Conservation (phyloP, 1,284 basidiomycete genomes). For the Trichosporon sp. region DNA sequence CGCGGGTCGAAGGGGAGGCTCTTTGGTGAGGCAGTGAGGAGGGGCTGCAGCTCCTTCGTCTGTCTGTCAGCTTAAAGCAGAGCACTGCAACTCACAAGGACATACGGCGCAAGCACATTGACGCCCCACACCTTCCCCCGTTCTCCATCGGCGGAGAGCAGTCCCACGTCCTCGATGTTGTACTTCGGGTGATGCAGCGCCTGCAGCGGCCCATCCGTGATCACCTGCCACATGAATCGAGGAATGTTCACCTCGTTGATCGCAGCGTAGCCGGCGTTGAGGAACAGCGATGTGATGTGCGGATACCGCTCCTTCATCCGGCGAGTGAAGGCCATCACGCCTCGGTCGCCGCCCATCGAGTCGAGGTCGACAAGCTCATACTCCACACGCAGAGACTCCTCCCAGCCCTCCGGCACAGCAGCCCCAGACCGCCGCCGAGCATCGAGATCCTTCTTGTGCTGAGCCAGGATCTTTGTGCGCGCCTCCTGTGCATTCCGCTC, state of each 20-base stretch:
- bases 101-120: conserved; percentile 77
- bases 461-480: conserved; percentile 53
- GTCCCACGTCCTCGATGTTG: conserved; percentile 60
- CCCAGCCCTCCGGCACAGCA: conserved; percentile 54
- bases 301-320: conserved; percentile 57
- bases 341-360: conserved; percentile 52
- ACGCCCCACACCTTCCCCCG: conserved; percentile 78
- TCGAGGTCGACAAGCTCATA: conserved; percentile 63
- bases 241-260: conserved; percentile 56
- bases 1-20: conserved; percentile 53
- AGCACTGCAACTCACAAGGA: conserved; percentile 60
- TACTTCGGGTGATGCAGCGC: conserved; percentile 58
- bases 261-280: conserved; percentile 71
- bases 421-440: conserved; percentile 44
- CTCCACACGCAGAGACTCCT: conserved; percentile 58
- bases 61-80: conserved; percentile 15
- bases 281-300: conserved; percentile 65
- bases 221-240: conserved; percentile 54
- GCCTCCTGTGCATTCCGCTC: conserved; percentile 61
- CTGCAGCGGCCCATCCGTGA: conserved; percentile 48
- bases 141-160: conserved; percentile 60
- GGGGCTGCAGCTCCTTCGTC: conserved; percentile 39
- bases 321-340: conserved; percentile 61
- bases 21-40: conserved; percentile 39
- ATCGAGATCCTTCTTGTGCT: conserved; percentile 53